Conservation (phyloP, 495 filamentous ascomycete genomes). For the Xylaria bambusicola region DNA sequence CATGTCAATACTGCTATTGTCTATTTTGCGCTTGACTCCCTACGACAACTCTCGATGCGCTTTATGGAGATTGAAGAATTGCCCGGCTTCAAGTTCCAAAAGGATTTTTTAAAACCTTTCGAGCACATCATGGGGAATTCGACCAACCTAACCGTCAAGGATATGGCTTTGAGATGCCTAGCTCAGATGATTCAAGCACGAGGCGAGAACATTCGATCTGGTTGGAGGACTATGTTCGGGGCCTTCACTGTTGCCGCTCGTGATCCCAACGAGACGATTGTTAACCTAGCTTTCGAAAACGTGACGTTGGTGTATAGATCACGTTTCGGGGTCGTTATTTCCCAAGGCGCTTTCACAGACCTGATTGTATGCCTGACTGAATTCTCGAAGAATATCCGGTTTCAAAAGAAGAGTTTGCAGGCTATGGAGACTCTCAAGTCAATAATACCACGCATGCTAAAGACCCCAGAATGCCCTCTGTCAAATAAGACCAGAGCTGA, state of each 20-base stretch:
- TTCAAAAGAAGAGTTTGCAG: conserved; percentile 96
- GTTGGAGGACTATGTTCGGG: conserved; percentile 99
- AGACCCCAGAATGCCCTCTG: conserved; percentile 92
- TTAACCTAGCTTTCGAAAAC: conserved; percentile 95
- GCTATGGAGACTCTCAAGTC: conserved; percentile 94
- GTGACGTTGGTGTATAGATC: conserved; percentile 97
- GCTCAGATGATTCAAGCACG: conserved; percentile 98
- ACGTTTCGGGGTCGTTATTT: conserved; percentile 94
- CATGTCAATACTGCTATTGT: conserved; percentile 94
- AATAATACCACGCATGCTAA: conserved; percentile 89
- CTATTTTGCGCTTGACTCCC: conserved; percentile 92
- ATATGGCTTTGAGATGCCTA: conserved; percentile 95
- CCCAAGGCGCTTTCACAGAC: conserved; percentile 94
- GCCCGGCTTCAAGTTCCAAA: conserved; percentile 99
- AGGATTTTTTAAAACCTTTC: conserved; percentile 97
- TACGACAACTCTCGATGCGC: conserved; percentile 94
- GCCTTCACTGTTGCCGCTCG: conserved; percentile 94
- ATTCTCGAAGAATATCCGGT: conserved; percentile 96
- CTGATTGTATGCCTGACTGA: conserved; percentile 94
- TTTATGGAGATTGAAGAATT: conserved; percentile 99
- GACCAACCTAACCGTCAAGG: conserved; percentile 85
- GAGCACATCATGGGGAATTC: conserved; percentile 96
- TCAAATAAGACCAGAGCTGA: conserved; percentile 31
- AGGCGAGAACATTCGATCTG: conserved; percentile 93
- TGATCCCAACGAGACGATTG: conserved; percentile 92